A percentile compares a stretch with the other conserved stretches of the same genome.
Conservation (phyloP, 345 rosid genomes). For the Eutrema yunnanense region DNA sequence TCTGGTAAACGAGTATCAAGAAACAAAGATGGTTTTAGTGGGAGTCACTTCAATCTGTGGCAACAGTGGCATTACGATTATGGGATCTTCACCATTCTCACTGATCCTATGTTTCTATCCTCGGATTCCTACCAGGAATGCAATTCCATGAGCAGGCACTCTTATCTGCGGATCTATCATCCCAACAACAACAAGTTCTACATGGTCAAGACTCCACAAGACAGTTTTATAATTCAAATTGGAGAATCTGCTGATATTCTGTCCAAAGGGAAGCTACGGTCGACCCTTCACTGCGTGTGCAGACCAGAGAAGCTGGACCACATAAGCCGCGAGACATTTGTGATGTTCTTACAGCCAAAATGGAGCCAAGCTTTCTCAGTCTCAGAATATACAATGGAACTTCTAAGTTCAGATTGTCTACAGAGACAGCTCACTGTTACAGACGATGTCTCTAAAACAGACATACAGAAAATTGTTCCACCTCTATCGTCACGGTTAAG, state of each 20-base stretch:
- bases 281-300: constrained; percentile 76
- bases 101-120: constrained; percentile 68
- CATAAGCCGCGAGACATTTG: constrained; percentile 79
- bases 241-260: constrained; percentile 85
- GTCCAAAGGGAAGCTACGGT: constrained; percentile 62
- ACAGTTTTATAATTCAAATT: constrained; percentile 75
- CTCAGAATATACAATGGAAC: constrained; percentile 35
- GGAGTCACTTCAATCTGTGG: constrained; percentile 45
- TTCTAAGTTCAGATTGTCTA: constrained; percentile 3
- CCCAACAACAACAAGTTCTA: constrained; percentile 44
- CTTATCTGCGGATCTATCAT: constrained; percentile 56
- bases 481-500: constrained; percentile 63
- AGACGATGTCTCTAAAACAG: constrained; percentile 14
- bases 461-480: constrained; percentile 52
- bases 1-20: constrained; percentile 22
- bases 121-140: constrained; percentile 32
- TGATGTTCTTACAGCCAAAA: constrained; percentile 71
- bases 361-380: constrained; percentile 70
- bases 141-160: constrained; percentile 38
- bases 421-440: constrained; percentile 13
- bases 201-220: constrained; percentile 67
- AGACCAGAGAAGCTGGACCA: constrained; percentile 47
- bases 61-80: constrained; percentile 98
- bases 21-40: constrained; percentile 25
- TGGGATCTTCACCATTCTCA: constrained; percentile 81